Evolutionary conservation across 179 eudicot genomes (phyloP), one percentile per base, ranked within the genome.

Genomic region (Heliamphora ciliata): DNA sequence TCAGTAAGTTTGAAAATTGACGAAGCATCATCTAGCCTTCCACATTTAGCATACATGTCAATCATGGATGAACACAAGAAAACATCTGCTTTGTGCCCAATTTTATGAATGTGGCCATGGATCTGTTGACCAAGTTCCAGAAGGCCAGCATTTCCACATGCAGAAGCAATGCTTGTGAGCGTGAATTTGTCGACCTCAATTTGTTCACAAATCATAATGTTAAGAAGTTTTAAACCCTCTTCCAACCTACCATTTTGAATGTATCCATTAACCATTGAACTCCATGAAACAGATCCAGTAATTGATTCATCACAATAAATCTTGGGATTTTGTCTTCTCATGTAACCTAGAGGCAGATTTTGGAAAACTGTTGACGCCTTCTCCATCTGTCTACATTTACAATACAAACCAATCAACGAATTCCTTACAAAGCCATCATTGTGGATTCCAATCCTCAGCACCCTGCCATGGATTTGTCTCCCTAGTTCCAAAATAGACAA

Each of bases 31-130:
- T 87, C 86, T 83, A 93, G 83, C 84, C 84, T 87, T 79, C 98
- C 98, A 86, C 97, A 90, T 87, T 93, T 95, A 11, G 92, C 89
- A 77, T 95, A 95, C 98, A 93, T 93, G 83, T 95, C 94, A 80
- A 95, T 88, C 90, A 93, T 88, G 31, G 98, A 87, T 31, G 97
- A 91, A 81, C 81, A 72, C 77, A 92, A 82, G 77, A 88, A 80
- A 60, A 89, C 71, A 87, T 95, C 97, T 46, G 81, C 48, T 68
- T 67, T 80, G 65, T 88, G 88, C 65, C 94, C 98, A 52, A 48
- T 52, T 85, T 95, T 95, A 67, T 83, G 81, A 15, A 90, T 40
- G 55, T 81, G 84, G 50, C 89, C 87, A 83, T 95, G 97, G 52
- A 95, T 84, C 82, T 92, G 97, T 83, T 87, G 88, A 69, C 98